These are phyloP conservation scores for Scutellaria galericulata DNA, from an alignment of 257 asterid genomes.

Conservation along the genomic window DNA sequence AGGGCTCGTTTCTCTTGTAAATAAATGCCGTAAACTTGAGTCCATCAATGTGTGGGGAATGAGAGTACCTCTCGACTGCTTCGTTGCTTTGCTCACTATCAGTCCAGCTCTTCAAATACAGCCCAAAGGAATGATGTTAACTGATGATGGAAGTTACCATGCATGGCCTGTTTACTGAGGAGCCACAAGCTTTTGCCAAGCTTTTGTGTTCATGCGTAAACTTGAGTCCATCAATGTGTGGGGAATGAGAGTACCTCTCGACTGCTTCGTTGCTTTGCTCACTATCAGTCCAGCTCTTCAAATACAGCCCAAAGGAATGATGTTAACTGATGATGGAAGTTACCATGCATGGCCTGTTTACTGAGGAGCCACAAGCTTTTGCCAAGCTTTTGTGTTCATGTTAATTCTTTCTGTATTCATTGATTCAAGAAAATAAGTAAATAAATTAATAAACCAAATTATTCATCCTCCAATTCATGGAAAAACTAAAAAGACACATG, in stretches of 20 bases:
- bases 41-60: constrained; percentile 90
- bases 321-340: no score
- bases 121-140: constrained; percentile 57
- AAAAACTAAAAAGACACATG: neutral
- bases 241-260: no score
- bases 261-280: no score
- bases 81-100: constrained; percentile 61
- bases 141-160: constrained; percentile 44
- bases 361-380: neutral
- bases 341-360: no score
- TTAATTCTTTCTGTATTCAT: constrained; percentile 29
- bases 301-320: no score
- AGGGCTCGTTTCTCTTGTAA: constrained; percentile 79
- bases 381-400: constrained; percentile 16
- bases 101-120: constrained; percentile 83
- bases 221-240: no score
- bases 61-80: constrained; percentile 76
- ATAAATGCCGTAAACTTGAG: constrained; percentile 69
- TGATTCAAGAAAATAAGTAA: neutral
- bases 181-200: no score
- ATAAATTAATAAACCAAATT: neutral
- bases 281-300: no score
- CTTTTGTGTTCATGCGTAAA: no score
- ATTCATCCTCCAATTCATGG: constrained; percentile 1
- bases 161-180: constrained; percentile 59